These are phyloP conservation scores for Amanita molliuscula DNA, from an alignment of 768 basidiomycete genomes.

Conservation along the genomic window DNA sequence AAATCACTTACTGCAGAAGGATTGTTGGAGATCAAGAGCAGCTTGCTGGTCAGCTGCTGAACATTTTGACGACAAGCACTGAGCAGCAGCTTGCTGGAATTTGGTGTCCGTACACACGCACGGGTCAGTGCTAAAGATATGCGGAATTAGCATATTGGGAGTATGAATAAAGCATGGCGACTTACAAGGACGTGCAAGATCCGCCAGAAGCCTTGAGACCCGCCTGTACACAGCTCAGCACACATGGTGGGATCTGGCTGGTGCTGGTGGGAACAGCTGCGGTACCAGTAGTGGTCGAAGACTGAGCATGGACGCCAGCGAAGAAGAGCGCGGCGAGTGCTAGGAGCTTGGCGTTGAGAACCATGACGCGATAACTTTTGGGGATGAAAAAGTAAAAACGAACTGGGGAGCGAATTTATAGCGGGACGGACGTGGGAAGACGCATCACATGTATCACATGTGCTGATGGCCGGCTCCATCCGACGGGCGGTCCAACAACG, in stretches of 20 bases:
- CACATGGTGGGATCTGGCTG: background rate
- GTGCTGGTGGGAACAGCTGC: background rate
- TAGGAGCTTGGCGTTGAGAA: background rate
- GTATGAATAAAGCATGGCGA: background rate
- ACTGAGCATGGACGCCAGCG: background rate
- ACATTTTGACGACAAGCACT: background rate
- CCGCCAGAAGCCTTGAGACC: background rate
- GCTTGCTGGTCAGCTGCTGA: background rate
- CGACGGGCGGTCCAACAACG: too few species aligned
- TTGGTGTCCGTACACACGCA: background rate
- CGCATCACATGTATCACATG: background rate
- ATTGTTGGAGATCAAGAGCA: background rate
- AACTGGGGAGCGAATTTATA: background rate
- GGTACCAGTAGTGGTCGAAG: background rate
- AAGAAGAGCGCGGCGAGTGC: background rate
- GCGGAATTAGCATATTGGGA: background rate
- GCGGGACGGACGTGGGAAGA: background rate
- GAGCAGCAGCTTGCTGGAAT: background rate
- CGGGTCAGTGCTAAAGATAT: background rate
- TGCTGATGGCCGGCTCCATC: background rate
- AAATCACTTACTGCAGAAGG: background rate
- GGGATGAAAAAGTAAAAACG: background rate
- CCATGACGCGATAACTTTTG: background rate
- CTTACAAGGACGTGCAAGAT: background rate
- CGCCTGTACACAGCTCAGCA: background rate